Evolutionary conservation across 768 basidiomycete genomes (phyloP).

Genomic region (Lentinula raphanica): DNA sequence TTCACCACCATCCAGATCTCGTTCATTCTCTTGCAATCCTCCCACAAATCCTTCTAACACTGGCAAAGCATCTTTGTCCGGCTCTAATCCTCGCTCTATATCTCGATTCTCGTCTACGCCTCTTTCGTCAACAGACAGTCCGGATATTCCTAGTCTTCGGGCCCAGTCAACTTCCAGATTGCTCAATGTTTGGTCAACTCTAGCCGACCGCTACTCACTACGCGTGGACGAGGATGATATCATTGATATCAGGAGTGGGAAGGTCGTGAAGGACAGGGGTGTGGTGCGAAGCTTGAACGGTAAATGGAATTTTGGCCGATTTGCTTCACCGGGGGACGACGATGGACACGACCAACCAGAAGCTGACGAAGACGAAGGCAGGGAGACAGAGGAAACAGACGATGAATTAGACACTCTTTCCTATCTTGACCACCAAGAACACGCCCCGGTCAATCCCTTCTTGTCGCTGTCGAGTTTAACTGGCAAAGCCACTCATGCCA

Average conservation of each 20-base stretch:
- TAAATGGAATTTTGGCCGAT: constrained; percentile 47
- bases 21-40: not conserved
- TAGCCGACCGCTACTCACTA: constrained; percentile 63
- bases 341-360: constrained; percentile 19
- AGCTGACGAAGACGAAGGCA: constrained; percentile 32
- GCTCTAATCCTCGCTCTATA: not conserved
- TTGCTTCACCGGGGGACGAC: constrained; percentile 31
- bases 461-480: not conserved
- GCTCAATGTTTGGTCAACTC: constrained; percentile 47
- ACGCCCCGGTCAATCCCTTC: not conserved
- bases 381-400: constrained; percentile 34
- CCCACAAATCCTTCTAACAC: not conserved
- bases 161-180: not conserved
- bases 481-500: constrained; percentile 1
- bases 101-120: constrained; percentile 3
- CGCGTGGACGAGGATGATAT: constrained; percentile 77
- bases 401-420: constrained; percentile 59
- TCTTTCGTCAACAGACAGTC: not conserved
- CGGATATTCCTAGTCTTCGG: not conserved
- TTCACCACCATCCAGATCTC: not conserved
- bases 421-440: constrained; percentile 16
- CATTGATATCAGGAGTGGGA: constrained; percentile 56
- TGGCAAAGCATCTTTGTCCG: not conserved
- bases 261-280: constrained; percentile 67
- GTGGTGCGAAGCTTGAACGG: constrained; percentile 42